Conservation (phyloP, 1,284 basidiomycete species). For the Naganishia sp. region DNA sequence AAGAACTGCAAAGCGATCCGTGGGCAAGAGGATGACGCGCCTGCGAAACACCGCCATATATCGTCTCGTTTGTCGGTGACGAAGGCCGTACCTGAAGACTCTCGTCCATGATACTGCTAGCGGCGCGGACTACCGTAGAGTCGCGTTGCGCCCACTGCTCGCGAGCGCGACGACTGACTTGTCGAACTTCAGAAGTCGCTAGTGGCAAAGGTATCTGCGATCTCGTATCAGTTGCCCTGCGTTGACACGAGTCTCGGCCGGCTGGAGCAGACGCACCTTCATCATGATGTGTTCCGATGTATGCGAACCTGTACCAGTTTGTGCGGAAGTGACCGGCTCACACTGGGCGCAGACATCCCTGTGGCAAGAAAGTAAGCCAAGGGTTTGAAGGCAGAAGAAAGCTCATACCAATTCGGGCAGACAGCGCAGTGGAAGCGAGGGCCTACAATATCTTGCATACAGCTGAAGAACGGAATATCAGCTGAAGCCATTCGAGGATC, state of each 20-base stretch:
- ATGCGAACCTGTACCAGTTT: constrained; percentile 42
- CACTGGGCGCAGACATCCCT: constrained; percentile 75
- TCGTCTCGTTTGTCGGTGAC: constrained; percentile 50
- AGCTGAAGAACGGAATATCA: constrained; percentile 58
- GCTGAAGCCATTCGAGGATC: background rate
- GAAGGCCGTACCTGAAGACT: constrained; percentile 38
- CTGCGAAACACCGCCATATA: constrained; percentile 40
- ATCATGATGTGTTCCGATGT: constrained; percentile 74
- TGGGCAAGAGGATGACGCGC: constrained; percentile 47
- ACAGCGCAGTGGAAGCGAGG: constrained; percentile 86
- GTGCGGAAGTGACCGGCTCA: constrained; percentile 67
- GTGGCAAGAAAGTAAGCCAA: background rate
- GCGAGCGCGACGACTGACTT: constrained; percentile 69
- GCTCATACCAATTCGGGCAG: constrained; percentile 58
- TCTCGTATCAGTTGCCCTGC: background rate
- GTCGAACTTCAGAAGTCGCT: constrained; percentile 69
- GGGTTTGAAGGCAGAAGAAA: too few species aligned
- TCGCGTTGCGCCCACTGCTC: constrained; percentile 75
- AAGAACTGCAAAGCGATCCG: constrained; percentile 44
- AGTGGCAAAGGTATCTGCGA: constrained; percentile 78
- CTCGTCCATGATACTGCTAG: constrained; percentile 21
- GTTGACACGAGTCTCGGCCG: background rate
- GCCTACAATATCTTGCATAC: constrained; percentile 81
- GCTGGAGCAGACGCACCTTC: constrained; percentile 62
- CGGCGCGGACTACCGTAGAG: constrained; percentile 55